These are phyloP conservation scores for Lachnellula suecica DNA, from an alignment of 2,329 filamentous ascomycete species.

Conservation along the genomic window DNA sequence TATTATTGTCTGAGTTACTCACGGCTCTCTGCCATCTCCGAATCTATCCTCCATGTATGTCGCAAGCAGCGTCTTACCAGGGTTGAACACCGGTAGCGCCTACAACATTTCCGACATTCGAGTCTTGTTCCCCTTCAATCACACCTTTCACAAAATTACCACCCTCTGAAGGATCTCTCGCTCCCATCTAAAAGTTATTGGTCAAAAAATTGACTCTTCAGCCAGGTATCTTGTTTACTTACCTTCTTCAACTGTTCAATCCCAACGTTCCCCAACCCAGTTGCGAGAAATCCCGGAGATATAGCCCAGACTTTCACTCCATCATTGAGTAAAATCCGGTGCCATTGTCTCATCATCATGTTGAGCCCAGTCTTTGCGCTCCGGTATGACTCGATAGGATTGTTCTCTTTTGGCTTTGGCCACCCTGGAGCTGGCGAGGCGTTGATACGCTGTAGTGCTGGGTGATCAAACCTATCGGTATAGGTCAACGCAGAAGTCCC, in stretches of 20 bases:
- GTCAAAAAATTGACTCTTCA: conserved; percentile 10
- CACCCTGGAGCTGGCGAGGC: conserved; percentile 35
- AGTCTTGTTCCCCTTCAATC: conserved; percentile 41
- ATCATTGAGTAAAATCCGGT: conserved; percentile 43
- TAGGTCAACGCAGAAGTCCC: conserved; percentile 36
- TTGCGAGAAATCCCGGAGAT: conserved; percentile 50
- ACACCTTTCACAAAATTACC: conserved; percentile 40
- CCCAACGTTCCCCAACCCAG: conserved; percentile 37
- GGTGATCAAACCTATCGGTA: conserved; percentile 28
- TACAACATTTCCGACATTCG: conserved; percentile 40
- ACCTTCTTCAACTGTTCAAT: conserved; percentile 23
- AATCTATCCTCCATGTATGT: conserved; percentile 14
- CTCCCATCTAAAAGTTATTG: conserved; percentile 27
- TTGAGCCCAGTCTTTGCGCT: conserved; percentile 45
- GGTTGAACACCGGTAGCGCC: conserved; percentile 11
- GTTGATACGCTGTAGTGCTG: conserved; percentile 21
- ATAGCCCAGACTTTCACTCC: conserved; percentile 50
- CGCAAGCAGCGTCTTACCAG: conserved; percentile 17
- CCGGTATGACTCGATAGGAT: conserved; percentile 37
- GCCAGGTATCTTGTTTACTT: conserved; percentile 12
- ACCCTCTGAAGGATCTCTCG: conserved; percentile 36
- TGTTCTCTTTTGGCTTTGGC: conserved; percentile 36
- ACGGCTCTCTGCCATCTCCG: conserved; percentile 11
- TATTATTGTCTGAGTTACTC: conserved; percentile 14
- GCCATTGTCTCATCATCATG: conserved; percentile 49